Conservation (phyloP, 352 stramenopile genomes). For the Globisporangium cystogenes region DNA sequence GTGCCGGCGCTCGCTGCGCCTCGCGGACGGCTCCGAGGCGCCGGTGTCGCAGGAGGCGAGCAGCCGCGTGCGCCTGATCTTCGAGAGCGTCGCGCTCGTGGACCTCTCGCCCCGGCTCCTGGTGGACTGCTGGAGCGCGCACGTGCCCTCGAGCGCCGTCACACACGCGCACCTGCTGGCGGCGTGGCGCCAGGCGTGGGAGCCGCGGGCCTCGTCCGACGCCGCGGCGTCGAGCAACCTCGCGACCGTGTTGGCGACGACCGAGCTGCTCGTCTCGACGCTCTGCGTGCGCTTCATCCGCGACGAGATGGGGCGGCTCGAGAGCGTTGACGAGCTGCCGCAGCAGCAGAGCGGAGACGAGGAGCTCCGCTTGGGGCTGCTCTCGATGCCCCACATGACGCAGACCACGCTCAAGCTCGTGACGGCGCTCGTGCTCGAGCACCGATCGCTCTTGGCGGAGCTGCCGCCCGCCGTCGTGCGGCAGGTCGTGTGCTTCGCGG, state of each 20-base stretch:
- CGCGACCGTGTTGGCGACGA: slow-evolving; percentile 18
- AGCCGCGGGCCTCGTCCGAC: slow-evolving; percentile 1
- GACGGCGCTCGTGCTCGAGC: slow-evolving; percentile 26
- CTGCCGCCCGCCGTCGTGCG: slow-evolving; percentile 19
- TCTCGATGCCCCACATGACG: slow-evolving; percentile 43
- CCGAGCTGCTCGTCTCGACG: slow-evolving; percentile 21
- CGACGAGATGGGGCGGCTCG: slow-evolving; percentile 11
- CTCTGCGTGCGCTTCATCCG: slow-evolving; percentile 25
- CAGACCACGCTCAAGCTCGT: slow-evolving; percentile 28
- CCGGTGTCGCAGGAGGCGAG: neutral
- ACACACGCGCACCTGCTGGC: slow-evolving; percentile 7
- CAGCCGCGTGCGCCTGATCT: slow-evolving; percentile 12
- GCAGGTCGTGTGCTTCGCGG: slow-evolving; percentile 33
- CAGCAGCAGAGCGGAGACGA: too few species aligned
- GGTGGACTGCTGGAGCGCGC: slow-evolving; percentile 10
- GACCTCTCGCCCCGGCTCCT: slow-evolving; percentile 9
- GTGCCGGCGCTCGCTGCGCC: neutral
- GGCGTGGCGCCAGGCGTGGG: slow-evolving; percentile 1
- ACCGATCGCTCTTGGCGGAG: slow-evolving; percentile 29
- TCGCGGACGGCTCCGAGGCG: slow-evolving; percentile 1
- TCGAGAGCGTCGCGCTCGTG: slow-evolving; percentile 7
- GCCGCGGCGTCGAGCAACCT: slow-evolving; percentile 6
- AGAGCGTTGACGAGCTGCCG: neutral
- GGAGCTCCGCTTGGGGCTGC: slow-evolving; percentile 19
- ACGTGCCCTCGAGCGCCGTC: neutral